A percentile compares a stretch with the other conserved stretches of the same genome.
Evolutionary conservation across 2,329 filamentous ascomycete species (phyloP).

Genomic region (Penicillium sumatraense): DNA sequence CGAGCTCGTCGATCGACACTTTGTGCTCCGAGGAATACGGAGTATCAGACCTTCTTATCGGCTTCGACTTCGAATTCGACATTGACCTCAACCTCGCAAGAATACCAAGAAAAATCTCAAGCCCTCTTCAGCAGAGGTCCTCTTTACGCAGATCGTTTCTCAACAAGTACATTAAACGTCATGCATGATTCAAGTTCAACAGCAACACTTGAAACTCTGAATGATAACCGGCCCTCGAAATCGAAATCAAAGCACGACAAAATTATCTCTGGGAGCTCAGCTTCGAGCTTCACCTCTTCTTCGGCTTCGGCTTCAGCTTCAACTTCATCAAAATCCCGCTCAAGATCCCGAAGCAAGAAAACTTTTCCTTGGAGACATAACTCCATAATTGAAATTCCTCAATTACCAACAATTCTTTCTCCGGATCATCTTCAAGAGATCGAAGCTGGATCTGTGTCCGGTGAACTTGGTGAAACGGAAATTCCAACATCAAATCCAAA

Average conservation of each 20-base stretch:
- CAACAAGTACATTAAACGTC: constrained; percentile 5
- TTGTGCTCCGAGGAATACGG: constrained; percentile 28
- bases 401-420: constrained; percentile 26
- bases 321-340: background rate
- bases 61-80: too few species aligned
- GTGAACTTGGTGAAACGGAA: constrained; percentile 1
- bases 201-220: constrained; percentile 7
- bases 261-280: too few species aligned
- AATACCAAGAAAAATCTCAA: constrained; percentile 2
- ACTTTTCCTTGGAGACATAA: constrained; percentile 22
- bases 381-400: constrained; percentile 22
- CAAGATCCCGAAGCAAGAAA: constrained; percentile 20
- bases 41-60: constrained; percentile 12
- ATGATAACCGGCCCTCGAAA: background rate
- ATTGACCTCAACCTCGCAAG: constrained; percentile 1
- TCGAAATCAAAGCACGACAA: background rate
- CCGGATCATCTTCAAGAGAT: constrained; percentile 14
- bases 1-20: constrained; percentile 27
- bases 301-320: background rate
- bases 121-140: constrained; percentile 5
- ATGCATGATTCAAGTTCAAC: constrained; percentile 8
- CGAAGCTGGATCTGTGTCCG: background rate
- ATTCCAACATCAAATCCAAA: background rate
- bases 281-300: background rate
- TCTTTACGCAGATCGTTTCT: constrained; percentile 18